Base-by-base conservation (phyloP, 805 yeast species). In the Candida xiaguanensis region DNA sequence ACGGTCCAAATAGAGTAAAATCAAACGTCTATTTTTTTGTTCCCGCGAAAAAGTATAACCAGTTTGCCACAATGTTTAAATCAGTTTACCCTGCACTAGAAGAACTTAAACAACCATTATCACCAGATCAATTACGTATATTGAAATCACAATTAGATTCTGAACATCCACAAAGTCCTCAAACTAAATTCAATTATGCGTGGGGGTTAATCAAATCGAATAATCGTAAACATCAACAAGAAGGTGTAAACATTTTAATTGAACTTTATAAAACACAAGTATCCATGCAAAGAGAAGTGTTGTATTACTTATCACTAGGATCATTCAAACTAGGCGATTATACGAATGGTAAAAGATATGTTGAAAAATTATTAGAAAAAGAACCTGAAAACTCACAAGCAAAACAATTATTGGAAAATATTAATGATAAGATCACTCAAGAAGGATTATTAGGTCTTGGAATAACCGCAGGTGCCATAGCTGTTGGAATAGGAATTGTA, bases 361-460 rank as follows among this genome's bases (percentile, higher is more conserved):
- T 87, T 3, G 96, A 90, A 42, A 77, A 85, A 1, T 63, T 93
- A 47, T 67, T 86, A 30, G 68, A 71, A 32, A 80, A 81, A 47
- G 99, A 95, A 60, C 96, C 97, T 0, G 83, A 80, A 17, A 90
- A 89, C 58, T 59, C 69, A 20, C 97, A 93, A 59, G 95, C 90
- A 5, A 54, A 70, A 32, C 77, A 77, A 1, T 68, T 93, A 61
- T 78, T 85, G 50, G 74, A 76, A 42, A 82, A 82, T 53, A 85
- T 93, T 17, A 95, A 89, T 44, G 90, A 83, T 48, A 84, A 81
- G 55, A 78, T 93, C 29, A 84, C 95, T 23, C 78, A 75, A 51
- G 96, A 95, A 55, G 95, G 97, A 0, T 67, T 91, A 40, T 76
- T 88, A 42, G 98, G 98, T 1, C 65, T 91, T 38, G 96, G 95